These are phyloP conservation scores for Magnaporthiopsis rhizophila DNA, from an alignment of 2,329 filamentous ascomycete genomes.

Conservation along the genomic window DNA sequence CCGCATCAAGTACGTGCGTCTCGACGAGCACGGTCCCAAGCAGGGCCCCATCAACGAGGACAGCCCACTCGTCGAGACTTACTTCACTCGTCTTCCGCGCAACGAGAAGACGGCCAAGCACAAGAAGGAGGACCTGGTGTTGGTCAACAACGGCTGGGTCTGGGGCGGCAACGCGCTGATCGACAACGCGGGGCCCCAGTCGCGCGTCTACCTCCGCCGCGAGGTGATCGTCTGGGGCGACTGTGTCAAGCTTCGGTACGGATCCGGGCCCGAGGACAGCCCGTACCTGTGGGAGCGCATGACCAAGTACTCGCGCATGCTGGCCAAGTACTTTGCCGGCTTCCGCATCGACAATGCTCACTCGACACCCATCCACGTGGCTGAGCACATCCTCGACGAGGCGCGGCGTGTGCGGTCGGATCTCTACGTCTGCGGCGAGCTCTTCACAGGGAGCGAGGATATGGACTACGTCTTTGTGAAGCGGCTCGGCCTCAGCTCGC, in stretches of 20 bases:
- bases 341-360: constrained; percentile 98
- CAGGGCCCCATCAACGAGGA: constrained; percentile 67
- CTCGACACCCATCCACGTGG: constrained; percentile 89
- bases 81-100: constrained; percentile 81
- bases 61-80: constrained; percentile 82
- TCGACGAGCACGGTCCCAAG: constrained; percentile 89
- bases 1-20: constrained; percentile 84
- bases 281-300: constrained; percentile 95
- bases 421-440: constrained; percentile 84
- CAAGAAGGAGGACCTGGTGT: constrained; percentile 64
- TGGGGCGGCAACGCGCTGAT: constrained; percentile 94
- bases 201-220: constrained; percentile 85
- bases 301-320: constrained; percentile 81
- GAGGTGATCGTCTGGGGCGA: constrained; percentile 99
- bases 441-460: constrained; percentile 92
- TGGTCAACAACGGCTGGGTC: constrained; percentile 97
- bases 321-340: constrained; percentile 91
- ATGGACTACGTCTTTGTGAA: constrained; percentile 97
- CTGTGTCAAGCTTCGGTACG: constrained; percentile 94
- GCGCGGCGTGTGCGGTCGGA: constrained; percentile 83
- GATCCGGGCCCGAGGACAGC: constrained; percentile 69
- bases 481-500: constrained; percentile 77
- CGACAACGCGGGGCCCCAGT: constrained; percentile 86
- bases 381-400: constrained; percentile 89
- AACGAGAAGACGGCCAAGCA: constrained; percentile 74